phyloP scores from a whole-genome alignment of 2,329 filamentous ascomycete species.

The Pseudocercospora ulei region DNA sequence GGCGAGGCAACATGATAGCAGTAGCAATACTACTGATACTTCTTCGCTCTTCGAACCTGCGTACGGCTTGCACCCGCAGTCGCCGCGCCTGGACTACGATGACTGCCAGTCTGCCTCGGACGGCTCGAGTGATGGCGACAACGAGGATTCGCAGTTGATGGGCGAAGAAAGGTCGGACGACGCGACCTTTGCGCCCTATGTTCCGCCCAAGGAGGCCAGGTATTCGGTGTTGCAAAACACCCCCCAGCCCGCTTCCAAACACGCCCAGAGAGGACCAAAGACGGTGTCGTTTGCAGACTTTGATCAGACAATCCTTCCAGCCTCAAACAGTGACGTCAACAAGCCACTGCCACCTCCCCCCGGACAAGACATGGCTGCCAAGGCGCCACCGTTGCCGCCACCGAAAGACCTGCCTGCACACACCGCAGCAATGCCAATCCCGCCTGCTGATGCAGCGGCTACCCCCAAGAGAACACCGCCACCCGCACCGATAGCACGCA shows the following conservation, averaged over 20 bases:
- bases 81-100: slow-evolving; percentile 49
- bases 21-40: slow-evolving; percentile 47
- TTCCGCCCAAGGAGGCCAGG: slow-evolving; percentile 56
- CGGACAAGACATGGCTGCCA: slow-evolving; percentile 2
- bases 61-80: slow-evolving; percentile 40
- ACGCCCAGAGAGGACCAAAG: slow-evolving; percentile 33
- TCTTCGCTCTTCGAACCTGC: slow-evolving; percentile 48
- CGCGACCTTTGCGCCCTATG: slow-evolving; percentile 56
- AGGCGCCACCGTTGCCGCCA: slow-evolving; percentile 3
- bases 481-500: slow-evolving; percentile 43
- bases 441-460: slow-evolving; percentile 6
- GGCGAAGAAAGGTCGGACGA: slow-evolving; percentile 38
- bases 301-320: slow-evolving; percentile 28
- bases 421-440: slow-evolving; percentile 6
- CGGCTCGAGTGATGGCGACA: slow-evolving; percentile 37
- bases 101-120: slow-evolving; percentile 31
- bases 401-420: slow-evolving; percentile 11
- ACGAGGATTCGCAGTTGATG: slow-evolving; percentile 35
- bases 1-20: slow-evolving; percentile 30
- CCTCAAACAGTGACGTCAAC: slow-evolving; percentile 45
- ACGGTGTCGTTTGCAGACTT: slow-evolving; percentile 33
- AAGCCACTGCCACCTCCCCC: slow-evolving; percentile 47
- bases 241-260: no score
- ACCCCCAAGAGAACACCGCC: slow-evolving; percentile 35
- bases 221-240: no score